These are phyloP conservation scores for Cydonia oblonga DNA, from an alignment of 331 rosid species.

Conservation along the genomic window DNA sequence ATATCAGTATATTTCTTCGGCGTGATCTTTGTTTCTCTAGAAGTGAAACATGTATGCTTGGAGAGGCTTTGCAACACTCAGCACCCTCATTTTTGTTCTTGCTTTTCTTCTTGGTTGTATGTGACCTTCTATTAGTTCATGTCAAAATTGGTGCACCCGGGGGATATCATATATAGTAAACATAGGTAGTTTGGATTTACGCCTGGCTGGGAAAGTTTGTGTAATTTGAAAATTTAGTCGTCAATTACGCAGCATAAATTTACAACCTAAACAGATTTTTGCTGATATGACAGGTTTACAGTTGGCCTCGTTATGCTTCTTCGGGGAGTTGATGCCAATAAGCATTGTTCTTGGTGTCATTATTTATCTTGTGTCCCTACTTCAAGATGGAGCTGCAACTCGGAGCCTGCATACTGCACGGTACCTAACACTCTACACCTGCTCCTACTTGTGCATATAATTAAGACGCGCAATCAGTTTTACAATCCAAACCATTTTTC, in stretches of 20 bases:
- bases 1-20: too few relatives aligned
- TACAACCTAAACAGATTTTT: background rate
- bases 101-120: background rate
- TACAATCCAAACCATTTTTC: background rate
- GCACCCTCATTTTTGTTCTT: background rate
- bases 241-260: too few relatives aligned
- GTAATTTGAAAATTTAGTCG: background rate
- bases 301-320: constrained; percentile 65
- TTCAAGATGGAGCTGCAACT: constrained; percentile 85
- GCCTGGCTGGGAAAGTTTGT: background rate
- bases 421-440: constrained; percentile 23
- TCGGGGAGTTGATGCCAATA: constrained; percentile 73
- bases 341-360: constrained; percentile 98
- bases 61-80: background rate
- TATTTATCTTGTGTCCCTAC: constrained; percentile 90
- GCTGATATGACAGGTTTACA: constrained; percentile 45
- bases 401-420: constrained; percentile 57
- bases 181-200: background rate
- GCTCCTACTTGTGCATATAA: background rate
- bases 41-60: background rate
- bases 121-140: background rate
- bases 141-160: background rate
- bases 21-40: background rate
- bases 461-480: background rate
- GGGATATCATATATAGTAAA: background rate